Evolutionary conservation across 108 stramenopile genomes (phyloP).

Genomic region (Pseudonitzschia pungens): DNA sequence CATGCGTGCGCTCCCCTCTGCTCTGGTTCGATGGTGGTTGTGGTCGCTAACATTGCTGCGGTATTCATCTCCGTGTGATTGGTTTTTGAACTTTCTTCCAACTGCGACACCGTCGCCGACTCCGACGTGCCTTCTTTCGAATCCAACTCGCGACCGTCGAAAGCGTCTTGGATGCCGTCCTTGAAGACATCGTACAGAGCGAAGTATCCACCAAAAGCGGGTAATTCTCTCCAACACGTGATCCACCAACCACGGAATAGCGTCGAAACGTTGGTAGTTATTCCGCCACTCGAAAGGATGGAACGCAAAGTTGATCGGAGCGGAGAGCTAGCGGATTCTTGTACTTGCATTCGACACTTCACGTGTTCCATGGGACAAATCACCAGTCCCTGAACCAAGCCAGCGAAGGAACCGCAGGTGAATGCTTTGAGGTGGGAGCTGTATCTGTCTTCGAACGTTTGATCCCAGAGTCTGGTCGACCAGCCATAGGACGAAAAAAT

Average conservation of each 20-base stretch:
- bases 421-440: slow-evolving; percentile 46
- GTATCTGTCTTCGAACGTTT: background rate
- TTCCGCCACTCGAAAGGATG: slow-evolving; percentile 50
- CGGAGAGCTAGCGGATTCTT: slow-evolving; percentile 33
- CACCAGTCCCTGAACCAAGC: slow-evolving; percentile 79
- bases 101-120: background rate
- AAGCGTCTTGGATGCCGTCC: slow-evolving; percentile 39
- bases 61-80: background rate
- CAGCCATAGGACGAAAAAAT: slow-evolving; percentile 85
- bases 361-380: slow-evolving; percentile 89
- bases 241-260: slow-evolving; percentile 74
- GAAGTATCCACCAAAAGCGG: slow-evolving; percentile 92
- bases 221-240: slow-evolving; percentile 81
- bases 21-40: background rate
- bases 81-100: background rate
- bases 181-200: slow-evolving; percentile 79
- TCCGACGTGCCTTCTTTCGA: background rate
- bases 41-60: background rate
- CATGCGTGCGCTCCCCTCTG: slow-evolving; percentile 53
- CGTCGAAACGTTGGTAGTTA: slow-evolving; percentile 34
- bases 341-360: slow-evolving; percentile 90
- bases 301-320: slow-evolving; percentile 14
- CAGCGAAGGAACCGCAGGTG: slow-evolving; percentile 84
- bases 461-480: slow-evolving; percentile 71
- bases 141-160: slow-evolving; percentile 25